Evolutionary conservation across 805 yeast genomes (phyloP).

Genomic region (Saturnispora gosingensis): DNA sequence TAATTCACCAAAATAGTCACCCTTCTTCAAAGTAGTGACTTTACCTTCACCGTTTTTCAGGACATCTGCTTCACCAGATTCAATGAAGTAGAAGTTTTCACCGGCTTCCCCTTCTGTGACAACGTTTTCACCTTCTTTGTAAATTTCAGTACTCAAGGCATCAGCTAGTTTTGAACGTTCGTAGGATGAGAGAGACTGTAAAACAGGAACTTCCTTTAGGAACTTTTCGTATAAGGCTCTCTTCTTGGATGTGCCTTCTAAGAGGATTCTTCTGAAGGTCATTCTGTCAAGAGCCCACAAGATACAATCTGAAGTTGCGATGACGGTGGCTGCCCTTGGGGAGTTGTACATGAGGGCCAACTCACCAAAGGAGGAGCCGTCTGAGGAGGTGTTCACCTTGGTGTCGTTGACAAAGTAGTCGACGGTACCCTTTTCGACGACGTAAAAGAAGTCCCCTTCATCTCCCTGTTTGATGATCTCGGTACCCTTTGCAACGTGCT

Average conservation of each 20-base stretch:
- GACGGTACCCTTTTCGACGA: conserved; percentile 77
- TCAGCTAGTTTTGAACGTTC: conserved; percentile 92
- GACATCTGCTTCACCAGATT: conserved; percentile 78
- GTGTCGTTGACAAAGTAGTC: conserved; percentile 67
- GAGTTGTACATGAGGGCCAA: conserved; percentile 95
- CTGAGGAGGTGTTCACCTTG: conserved; percentile 64
- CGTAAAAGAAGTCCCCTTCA: conserved; percentile 87
- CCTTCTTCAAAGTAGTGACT: conserved; percentile 54
- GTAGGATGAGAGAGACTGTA: conserved; percentile 60
- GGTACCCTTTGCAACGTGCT: conserved; percentile 45
- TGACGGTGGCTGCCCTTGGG: conserved; percentile 93
- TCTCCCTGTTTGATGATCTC: conserved; percentile 84
- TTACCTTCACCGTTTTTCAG: conserved; percentile 51
- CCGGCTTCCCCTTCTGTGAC: conserved; percentile 83
- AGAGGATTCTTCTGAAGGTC: conserved; percentile 83
- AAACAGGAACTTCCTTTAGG: conserved; percentile 75
- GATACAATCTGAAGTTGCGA: conserved; percentile 59
- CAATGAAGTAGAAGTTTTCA: conserved; percentile 63
- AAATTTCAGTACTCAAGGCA: conserved; percentile 74
- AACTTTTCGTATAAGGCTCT: conserved; percentile 86
- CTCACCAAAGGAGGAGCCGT: conserved; percentile 93
- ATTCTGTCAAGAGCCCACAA: conserved; percentile 91
- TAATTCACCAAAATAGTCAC: conserved; percentile 95
- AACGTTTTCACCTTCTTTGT: conserved; percentile 61
- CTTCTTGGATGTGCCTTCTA: conserved; percentile 85